These are phyloP conservation scores for Dovyalis caffra DNA, from an alignment of 345 rosid genomes.

Conservation along the genomic window DNA sequence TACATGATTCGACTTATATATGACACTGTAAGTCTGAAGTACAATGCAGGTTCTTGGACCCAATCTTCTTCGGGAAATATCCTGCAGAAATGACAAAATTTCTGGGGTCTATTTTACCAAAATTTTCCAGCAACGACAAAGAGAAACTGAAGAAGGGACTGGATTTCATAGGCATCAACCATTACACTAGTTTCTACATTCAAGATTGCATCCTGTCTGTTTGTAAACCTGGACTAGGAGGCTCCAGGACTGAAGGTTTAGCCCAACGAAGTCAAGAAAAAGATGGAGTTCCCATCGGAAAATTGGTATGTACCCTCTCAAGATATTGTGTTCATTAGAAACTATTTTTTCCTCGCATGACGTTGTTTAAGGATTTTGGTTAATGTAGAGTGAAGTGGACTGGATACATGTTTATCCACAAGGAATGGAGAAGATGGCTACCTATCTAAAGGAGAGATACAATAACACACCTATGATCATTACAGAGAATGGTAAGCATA, in stretches of 20 bases:
- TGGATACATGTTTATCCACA: constrained; percentile 52
- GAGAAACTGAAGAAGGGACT: constrained; percentile 15
- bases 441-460: constrained; percentile 40
- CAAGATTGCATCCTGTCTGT: constrained; percentile 10
- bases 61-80: constrained; percentile 15
- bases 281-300: constrained; percentile 12
- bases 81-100: constrained; percentile 21
- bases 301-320: constrained; percentile 3
- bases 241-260: constrained; percentile 17
- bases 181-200: constrained; percentile 11
- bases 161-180: constrained; percentile 20
- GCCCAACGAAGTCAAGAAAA: neutral
- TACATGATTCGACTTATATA: neutral
- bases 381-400: constrained; percentile 10
- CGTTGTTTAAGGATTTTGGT: neutral
- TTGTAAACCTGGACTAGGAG: constrained; percentile 3
- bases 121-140: constrained; percentile 5
- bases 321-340: no score
- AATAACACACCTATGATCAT: constrained; percentile 51
- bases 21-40: neutral
- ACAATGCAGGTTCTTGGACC: constrained; percentile 20
- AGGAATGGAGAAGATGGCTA: constrained; percentile 46
- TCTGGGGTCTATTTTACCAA: constrained; percentile 11
- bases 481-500: constrained; percentile 51
- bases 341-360: no score